Conservation (phyloP, 805 yeast genomes). For the Brettanomyces sp. region DNA sequence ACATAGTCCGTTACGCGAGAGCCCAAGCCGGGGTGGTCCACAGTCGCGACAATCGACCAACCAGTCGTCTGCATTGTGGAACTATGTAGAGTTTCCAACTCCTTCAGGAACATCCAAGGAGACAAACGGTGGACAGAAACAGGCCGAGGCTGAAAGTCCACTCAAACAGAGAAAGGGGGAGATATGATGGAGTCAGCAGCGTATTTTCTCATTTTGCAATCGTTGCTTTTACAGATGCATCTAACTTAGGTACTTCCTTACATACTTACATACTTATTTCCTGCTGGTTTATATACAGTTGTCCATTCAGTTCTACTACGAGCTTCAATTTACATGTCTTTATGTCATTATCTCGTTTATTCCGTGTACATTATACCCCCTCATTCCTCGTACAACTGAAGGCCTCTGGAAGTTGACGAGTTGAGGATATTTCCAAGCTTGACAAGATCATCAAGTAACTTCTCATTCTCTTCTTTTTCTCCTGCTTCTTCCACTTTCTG, state of each 20-base stretch:
- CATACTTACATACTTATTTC: no score
- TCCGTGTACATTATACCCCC: no score
- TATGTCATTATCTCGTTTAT: no score
- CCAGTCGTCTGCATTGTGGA: slow-evolving; percentile 90
- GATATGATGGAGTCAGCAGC: neutral
- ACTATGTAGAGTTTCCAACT: slow-evolving; percentile 65
- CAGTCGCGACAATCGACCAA: slow-evolving; percentile 35
- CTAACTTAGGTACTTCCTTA: no score
- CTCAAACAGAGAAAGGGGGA: slow-evolving; percentile 14
- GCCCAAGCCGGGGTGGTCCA: neutral
- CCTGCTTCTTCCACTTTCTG: neutral
- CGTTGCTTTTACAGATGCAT: no score
- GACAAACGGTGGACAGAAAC: slow-evolving; percentile 1
- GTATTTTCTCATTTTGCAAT: no score
- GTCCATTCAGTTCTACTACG: no score
- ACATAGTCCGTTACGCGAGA: slow-evolving; percentile 24
- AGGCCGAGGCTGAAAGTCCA: slow-evolving; percentile 22
- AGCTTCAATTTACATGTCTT: no score
- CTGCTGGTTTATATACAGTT: no score
- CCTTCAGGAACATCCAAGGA: slow-evolving; percentile 19
- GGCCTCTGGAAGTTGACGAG: no score
- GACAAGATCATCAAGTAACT: neutral
- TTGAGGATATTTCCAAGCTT: no score
- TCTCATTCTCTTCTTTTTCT: neutral
- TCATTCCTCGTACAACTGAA: no score